Evolutionary conservation across 2,329 filamentous ascomycete genomes (phyloP), one percentile per base, ranked within the genome.

Genomic region (Paecilomyces fulvus): DNA sequence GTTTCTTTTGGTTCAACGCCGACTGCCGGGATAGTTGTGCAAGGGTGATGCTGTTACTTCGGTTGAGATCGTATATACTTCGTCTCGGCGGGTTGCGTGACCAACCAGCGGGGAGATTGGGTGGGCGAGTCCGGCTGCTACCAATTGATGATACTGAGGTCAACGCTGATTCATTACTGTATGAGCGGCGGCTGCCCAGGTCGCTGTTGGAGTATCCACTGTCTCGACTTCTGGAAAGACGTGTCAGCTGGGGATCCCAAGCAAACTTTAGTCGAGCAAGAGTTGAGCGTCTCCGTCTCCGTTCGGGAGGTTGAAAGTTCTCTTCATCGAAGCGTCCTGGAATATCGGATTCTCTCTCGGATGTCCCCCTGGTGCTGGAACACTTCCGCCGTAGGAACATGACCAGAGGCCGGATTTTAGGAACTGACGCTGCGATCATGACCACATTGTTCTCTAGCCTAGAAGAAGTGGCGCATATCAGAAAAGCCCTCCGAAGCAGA

Each of bases 371-470:
- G 20, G n/a, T 56, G 28, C 51, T 50, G 20, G 37, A 43, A 43
- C 14, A 28, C 48, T 23, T 11, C 12, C 57, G 53, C 21, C 49
- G 50, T 12, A 46, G 25, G 1, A 56, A 4, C 7, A 58, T 25
- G 31, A 37, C 1, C 17, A 58, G 28, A 8, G 56, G 53, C 11
- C 56, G 53, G 37, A 59, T 52, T 30, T 59, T 59, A 30, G 58
- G 30, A 12, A 58, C 21, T 20, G 58, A 59, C n/a, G 53, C 48
- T 14, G 53, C 55, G 30, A 58, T 54, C 12, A 59, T 59, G 20
- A 59, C 53, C 10, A 56, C 51, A 17, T 56, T 53, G 46, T 55
- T 58, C 28, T 58, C 56, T 9, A 56, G 31, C 20, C 58, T 59
- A n/a, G n/a, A 30, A 52, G 21, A 33, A 12, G n/a, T 5, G 4